A percentile compares a stretch with the other conserved stretches of the same genome.
phyloP scores from a whole-genome alignment of 2,329 filamentous ascomycete species.

The Lachnellula occidentalis region DNA sequence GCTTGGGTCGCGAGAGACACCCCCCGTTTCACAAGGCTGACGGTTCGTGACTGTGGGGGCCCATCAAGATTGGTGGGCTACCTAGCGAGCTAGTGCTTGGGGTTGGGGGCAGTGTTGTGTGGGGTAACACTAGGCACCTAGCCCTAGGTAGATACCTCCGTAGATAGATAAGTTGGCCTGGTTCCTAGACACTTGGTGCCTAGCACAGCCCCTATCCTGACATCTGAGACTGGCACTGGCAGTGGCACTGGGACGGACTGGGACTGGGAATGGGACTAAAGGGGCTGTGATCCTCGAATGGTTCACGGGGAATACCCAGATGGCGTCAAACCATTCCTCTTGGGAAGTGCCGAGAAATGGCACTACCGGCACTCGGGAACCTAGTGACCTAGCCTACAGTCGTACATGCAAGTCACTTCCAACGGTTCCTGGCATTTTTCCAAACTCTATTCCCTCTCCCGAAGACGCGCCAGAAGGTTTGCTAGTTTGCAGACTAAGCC shows the following conservation, averaged over 20 bases:
- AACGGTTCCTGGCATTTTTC: neutral
- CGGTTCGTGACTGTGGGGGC: neutral
- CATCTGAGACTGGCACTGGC: too few relatives aligned
- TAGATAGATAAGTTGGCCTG: neutral
- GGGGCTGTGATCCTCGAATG: neutral
- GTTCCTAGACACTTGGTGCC: neutral
- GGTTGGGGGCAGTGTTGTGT: neutral
- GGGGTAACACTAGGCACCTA: neutral
- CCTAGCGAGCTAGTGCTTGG: neutral
- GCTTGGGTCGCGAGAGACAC: neutral
- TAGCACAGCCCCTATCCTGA: too few relatives aligned
- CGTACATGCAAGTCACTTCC: neutral
- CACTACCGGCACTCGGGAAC: slow-evolving; percentile 3
- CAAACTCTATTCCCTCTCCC: neutral
- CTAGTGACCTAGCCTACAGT: neutral
- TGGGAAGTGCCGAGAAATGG: neutral
- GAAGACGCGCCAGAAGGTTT: neutral
- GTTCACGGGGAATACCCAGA: neutral
- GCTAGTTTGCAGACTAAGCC: neutral
- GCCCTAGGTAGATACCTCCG: too few relatives aligned
- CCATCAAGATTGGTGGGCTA: neutral
- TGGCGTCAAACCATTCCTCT: neutral
- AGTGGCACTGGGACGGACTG: too few relatives aligned
- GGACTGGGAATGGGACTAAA: neutral
- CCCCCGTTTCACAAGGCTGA: slow-evolving; percentile 1